Conservation (phyloP, 1,284 basidiomycete species). For the Earliella scabrosa region DNA sequence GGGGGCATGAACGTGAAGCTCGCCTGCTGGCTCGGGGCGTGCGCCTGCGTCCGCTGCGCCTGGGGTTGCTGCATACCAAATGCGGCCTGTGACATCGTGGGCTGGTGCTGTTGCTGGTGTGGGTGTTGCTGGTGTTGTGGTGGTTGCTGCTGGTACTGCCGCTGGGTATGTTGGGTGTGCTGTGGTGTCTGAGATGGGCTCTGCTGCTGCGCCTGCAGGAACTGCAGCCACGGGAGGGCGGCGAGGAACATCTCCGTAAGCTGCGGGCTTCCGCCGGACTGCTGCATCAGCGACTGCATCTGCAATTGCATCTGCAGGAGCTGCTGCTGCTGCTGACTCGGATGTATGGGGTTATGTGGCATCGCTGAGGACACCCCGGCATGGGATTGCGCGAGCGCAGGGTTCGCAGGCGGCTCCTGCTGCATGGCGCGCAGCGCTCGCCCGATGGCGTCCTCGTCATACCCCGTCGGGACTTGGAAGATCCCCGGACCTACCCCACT, state of each 20-base stretch:
- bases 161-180: constrained; percentile 6
- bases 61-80: constrained; percentile 3
- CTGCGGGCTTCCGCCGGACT: constrained; percentile 22
- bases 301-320: constrained; percentile 3
- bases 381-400: background rate
- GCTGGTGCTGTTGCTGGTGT: constrained; percentile 18
- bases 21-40: constrained; percentile 22
- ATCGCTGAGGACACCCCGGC: background rate
- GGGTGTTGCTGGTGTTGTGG: constrained; percentile 3
- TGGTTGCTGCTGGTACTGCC: background rate
- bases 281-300: background rate
- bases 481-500: too few relatives aligned
- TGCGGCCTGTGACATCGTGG: constrained; percentile 9
- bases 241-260: constrained; percentile 35
- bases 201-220: constrained; percentile 33
- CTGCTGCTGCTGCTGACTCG: background rate
- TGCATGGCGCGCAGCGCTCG: constrained; percentile 33
- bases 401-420: constrained; percentile 14
- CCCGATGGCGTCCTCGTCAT: constrained; percentile 33
- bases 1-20: constrained; percentile 23
- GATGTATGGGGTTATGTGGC: constrained; percentile 13
- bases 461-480: constrained; percentile 23
- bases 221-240: constrained; percentile 34
- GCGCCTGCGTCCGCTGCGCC: constrained; percentile 10
- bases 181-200: background rate